Base-by-base conservation (phyloP, 768 basidiomycete genomes). In the Collybia mongolica region DNA sequence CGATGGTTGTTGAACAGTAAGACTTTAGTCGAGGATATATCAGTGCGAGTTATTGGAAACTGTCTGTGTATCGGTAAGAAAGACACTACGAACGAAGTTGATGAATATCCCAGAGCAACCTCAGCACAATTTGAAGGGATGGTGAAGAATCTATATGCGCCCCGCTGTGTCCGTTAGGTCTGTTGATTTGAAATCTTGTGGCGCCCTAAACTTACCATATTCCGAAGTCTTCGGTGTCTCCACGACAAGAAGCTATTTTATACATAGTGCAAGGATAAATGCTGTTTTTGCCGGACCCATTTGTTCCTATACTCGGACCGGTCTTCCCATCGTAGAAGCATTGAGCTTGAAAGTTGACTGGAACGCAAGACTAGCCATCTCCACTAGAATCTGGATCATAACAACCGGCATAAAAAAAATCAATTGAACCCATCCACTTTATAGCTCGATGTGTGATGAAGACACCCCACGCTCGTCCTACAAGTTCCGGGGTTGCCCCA, bases 181-280 rank as follows among this genome's bases (percentile, higher is more conserved):
- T 32, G 32, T 11, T 32, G 32, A 32, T 32, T 32, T 32, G 32
- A 32, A 32, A 32, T 32, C 32, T 3, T 32, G 32, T 32, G 32
- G 32, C 32, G 32, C 18, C 18, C n/a, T 14, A 3, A 28, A 18
- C 18, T 12, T 14, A 9, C 18, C 20, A 18, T 24, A 26, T 32
- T 39, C 46, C 46, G 46, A 47, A 39, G 46, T 38, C 46, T 17
- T 24, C 37, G 45, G 45, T 38, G 11, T 15, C 20, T 14, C 6
- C 20, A 19, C 28, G 24, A 43, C 17, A 43, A n/a, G 20, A 41
- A 41, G 40, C 14, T 12, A 19, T 22, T 15, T 43, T 22, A 41
- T 19, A 41, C 3, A 4, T 41, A 41, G 23, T 20, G 11, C 39
- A 20, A 14, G 15, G 23, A 20, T 19, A 41, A 20, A 20, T 41